phyloP scores from a whole-genome alignment of 2,329 filamentous ascomycete genomes.

The Alternaria triticimaculans region DNA sequence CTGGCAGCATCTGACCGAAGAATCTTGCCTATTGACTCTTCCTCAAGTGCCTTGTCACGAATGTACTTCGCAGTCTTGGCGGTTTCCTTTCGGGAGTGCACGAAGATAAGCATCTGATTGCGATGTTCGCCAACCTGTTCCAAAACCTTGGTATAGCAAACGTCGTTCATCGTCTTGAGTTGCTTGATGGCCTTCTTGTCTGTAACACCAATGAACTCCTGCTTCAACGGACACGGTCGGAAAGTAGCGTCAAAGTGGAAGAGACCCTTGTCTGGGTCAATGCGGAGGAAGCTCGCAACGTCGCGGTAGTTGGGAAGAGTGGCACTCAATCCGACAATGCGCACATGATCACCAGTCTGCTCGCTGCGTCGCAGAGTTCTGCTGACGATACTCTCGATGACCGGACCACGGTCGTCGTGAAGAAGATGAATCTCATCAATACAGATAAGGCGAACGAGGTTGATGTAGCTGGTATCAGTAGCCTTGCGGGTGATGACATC shows the following conservation, averaged over 20 bases:
- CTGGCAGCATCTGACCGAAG: conserved; percentile 90
- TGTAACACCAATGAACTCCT: conserved; percentile 96
- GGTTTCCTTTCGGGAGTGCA: conserved; percentile 97
- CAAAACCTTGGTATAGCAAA: conserved; percentile 96
- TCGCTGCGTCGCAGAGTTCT: conserved; percentile 91
- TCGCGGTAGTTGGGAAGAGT: conserved; percentile 96
- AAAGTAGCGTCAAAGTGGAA: conserved; percentile 97
- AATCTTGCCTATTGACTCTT: conserved; percentile 96
- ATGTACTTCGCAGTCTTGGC: conserved; percentile 97
- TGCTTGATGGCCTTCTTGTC: conserved; percentile 99
- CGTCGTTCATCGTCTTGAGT: conserved; percentile 98
- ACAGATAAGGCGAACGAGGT: conserved; percentile 92
- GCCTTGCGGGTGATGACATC: conserved; percentile 98
- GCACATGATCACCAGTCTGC: conserved; percentile 91
- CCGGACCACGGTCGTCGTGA: conserved; percentile 95
- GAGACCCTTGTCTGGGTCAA: conserved; percentile 82
- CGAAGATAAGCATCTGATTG: conserved; percentile 99
- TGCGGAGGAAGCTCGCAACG: conserved; percentile 92
- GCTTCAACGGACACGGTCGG: conserved; percentile 89
- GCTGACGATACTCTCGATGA: conserved; percentile 95
- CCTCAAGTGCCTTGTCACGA: conserved; percentile 93
- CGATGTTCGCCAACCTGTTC: conserved; percentile 92
- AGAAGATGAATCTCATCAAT: conserved; percentile 98
- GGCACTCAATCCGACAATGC: conserved; percentile 89
- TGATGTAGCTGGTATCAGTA: conserved; percentile 95